Base-by-base conservation (phyloP, 2,329 filamentous ascomycete genomes). In the Akanthomyces uredinophilus region DNA sequence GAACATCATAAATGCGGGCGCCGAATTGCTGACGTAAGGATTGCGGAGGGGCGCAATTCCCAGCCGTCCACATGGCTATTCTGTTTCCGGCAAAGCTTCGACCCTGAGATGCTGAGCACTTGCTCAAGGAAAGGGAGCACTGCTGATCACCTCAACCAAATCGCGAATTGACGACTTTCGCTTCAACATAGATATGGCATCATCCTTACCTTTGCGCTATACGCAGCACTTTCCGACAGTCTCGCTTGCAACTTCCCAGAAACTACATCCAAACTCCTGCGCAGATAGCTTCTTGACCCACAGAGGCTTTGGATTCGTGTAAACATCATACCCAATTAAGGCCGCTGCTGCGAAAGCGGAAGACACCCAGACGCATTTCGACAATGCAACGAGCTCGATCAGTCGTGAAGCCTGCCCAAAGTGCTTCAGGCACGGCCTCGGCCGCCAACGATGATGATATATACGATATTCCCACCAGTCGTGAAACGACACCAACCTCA, bases 11-110 rank as follows among this genome's bases (percentile, higher is more conserved):
- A 54, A 50, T 53, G 44, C 51, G 58, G 58, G 50, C 57, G 53
- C 39, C n/a, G 4, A 11, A 49, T 35, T 54, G 61, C 61, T 63
- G 61, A 63, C 61, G 55, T 63, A 63, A 63, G 20, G 44, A 20
- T 16, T 27, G 18, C 18, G 35, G 3, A 32, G 24, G 24, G 46
- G 27, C 11, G 37, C 22, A 5, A 18, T 43, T 41, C 46, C 32
- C 4, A 39, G 29, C 35, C 54, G 16, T 24, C n/a, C 27, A 54
- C 41, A 32, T 18, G 22, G 47, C 47, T 44, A 47, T 52, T 43
- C 58, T 60, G 58, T 60, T 60, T 60, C 27, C 58, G 50, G 58
- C 41, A 60, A 60, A 39, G 49, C 50, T 39, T 39, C 49, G 41
- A 50, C 55, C 44, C 55, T 39, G 27, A 52, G 29, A 20, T 37